A percentile compares a stretch with the other conserved stretches of the same genome.
phyloP scores from a whole-genome alignment of 148 eudicot species.

The Salicornia ramosissima region DNA sequence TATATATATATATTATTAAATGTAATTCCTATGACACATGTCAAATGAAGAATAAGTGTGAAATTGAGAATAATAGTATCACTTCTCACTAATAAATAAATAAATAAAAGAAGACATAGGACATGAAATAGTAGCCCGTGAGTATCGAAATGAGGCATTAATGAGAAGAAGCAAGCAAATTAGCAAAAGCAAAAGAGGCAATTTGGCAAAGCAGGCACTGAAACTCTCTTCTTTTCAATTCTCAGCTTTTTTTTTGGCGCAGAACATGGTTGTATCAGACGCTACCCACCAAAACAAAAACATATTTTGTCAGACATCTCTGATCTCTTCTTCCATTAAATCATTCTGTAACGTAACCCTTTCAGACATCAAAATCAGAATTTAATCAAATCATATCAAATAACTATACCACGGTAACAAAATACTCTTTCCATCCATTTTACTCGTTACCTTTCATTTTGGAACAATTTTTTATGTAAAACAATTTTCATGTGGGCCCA shows the following conservation, averaged over 20 bases:
- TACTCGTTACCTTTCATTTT: too few relatives aligned
- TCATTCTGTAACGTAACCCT: background rate
- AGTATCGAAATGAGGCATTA: background rate
- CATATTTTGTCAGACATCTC: background rate
- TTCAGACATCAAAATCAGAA: background rate
- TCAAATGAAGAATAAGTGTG: too few relatives aligned
- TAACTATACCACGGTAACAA: too few relatives aligned
- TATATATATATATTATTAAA: too few relatives aligned
- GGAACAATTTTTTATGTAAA: too few relatives aligned
- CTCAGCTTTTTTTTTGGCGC: background rate
- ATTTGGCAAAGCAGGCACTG: slow-evolving; percentile 2
- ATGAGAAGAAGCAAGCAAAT: background rate
- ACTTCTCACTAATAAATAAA: too few relatives aligned
- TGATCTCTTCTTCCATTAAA: background rate
- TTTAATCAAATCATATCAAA: too few relatives aligned
- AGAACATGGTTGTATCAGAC: background rate
- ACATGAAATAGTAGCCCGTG: background rate
- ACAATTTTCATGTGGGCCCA: too few relatives aligned
- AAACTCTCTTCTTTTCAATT: background rate
- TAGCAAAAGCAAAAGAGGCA: background rate
- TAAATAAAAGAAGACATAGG: too few relatives aligned
- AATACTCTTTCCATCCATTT: too few relatives aligned
- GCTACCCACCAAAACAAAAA: background rate
- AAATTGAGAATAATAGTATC: too few relatives aligned
- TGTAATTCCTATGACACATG: too few relatives aligned